Percentiles rank a stretch among this genome's conserved stretches.
These are phyloP conservation scores for Solanum raphanifolium DNA, from an alignment of 257 asterid genomes.

Conservation along the genomic window DNA sequence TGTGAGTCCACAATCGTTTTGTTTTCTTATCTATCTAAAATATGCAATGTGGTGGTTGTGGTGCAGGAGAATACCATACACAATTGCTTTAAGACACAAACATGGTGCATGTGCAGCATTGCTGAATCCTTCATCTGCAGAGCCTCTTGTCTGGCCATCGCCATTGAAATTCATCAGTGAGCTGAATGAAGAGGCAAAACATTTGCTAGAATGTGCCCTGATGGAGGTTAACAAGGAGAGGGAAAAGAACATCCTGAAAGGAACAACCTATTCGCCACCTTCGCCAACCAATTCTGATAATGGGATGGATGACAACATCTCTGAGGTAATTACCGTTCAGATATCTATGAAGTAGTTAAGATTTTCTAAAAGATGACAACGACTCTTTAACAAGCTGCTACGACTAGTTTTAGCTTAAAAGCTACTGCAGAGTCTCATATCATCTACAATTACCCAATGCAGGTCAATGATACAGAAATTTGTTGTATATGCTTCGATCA, in stretches of 20 bases:
- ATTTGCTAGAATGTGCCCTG: constrained; percentile 62
- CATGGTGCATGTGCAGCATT: constrained; percentile 84
- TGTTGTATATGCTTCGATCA: constrained; percentile 95
- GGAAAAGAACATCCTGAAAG: constrained; percentile 65
- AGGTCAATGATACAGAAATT: constrained; percentile 71
- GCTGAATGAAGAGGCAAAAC: constrained; percentile 76
- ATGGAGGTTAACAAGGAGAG: constrained; percentile 80
- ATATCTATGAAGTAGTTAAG: neutral
- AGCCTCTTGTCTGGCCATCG: constrained; percentile 98
- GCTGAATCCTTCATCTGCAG: constrained; percentile 86
- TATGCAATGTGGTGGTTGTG: neutral
- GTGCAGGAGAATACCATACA: constrained; percentile 82
- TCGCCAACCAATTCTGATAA: constrained; percentile 57
- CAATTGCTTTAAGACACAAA: constrained; percentile 63
- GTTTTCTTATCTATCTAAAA: neutral
- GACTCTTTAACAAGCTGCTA: neutral
- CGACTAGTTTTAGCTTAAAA: neutral
- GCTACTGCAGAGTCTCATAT: neutral
- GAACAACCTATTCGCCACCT: constrained; percentile 30
- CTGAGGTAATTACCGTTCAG: constrained; percentile 43
- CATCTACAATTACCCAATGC: neutral
- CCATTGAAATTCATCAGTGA: constrained; percentile 81
- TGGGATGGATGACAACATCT: constrained; percentile 45
- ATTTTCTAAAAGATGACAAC: neutral
- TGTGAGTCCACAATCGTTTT: neutral